phyloP scores from a whole-genome alignment of 1,284 basidiomycete genomes.

The Cutaneotrichosporon cutaneum region DNA sequence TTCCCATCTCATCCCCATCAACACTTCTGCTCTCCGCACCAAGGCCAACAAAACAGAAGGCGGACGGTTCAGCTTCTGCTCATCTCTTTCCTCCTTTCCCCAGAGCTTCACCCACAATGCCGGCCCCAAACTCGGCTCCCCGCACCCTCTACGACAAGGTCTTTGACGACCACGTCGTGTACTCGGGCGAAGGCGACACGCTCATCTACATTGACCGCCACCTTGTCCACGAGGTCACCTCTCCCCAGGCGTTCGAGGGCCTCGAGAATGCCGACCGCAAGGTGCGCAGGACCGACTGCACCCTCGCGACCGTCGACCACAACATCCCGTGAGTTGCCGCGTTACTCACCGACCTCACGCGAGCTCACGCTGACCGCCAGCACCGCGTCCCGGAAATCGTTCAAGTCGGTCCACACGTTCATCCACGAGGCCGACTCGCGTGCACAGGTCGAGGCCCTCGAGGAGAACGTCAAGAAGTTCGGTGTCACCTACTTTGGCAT shows the following conservation, averaged over 20 bases:
- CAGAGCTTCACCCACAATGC: constrained; percentile 4
- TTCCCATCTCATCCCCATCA: background rate
- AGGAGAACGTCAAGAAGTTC: constrained; percentile 94
- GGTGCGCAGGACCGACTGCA: constrained; percentile 89
- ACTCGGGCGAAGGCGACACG: constrained; percentile 77
- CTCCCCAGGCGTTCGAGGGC: constrained; percentile 94
- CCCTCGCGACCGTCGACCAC: constrained; percentile 91
- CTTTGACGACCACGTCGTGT: constrained; percentile 89
- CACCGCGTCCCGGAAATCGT: constrained; percentile 81
- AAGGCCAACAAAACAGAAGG: background rate
- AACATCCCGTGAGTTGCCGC: constrained; percentile 77
- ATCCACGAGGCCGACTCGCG: constrained; percentile 86
- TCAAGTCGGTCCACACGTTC: constrained; percentile 72
- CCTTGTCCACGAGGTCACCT: constrained; percentile 93
- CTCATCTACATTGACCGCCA: constrained; percentile 95
- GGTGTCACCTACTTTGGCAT: constrained; percentile 94
- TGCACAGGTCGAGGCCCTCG: constrained; percentile 84
- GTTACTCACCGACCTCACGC: background rate
- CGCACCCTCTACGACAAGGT: constrained; percentile 94
- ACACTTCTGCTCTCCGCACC: background rate
- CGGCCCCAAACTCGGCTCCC: constrained; percentile 54
- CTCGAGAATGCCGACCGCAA: constrained; percentile 77
- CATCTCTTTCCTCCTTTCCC: background rate
- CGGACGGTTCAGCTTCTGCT: background rate
- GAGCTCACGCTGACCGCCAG: constrained; percentile 52